Base-by-base conservation (phyloP, 176 grass and related monocot genomes). In the Typha latifolia region DNA sequence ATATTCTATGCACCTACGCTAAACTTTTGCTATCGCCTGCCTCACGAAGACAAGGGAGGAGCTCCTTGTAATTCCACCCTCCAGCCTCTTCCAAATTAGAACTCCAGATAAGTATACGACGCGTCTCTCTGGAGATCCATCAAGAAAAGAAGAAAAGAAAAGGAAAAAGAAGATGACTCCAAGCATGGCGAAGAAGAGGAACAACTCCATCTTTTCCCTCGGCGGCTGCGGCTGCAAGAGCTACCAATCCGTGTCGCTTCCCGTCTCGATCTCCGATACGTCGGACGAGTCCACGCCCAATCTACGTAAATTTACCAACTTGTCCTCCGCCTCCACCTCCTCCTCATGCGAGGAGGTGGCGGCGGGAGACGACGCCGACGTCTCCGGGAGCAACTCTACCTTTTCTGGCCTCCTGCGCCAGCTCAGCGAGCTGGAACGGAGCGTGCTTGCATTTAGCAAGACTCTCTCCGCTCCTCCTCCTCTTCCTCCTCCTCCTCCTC, bases 321-420 rank as follows among this genome's bases (percentile, higher is more conserved):
- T 20, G 66, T 18, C 55, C 12, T 12, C 84, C 82, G 12, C 18
- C 52, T 86, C 87, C 0, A 12, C 69, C 13, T 75, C 76, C 11
- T 76, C 67, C 12, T 22, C 4, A 10, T 29, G 48, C 49, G 57
- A 49, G 22, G 76, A 56, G 55, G 51, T 32, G n/a, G 69, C 24
- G 24, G 24, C 24, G 24, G 24, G 24, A 26, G 24, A 26, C 24
- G 24, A 26, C 24, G 24, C 61, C 59, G 79, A 66, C 6, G 49
- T 66, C 66, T 75, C 62, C 56, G 83, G 59, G 47, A 83, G 70
- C 80, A 86, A 83, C 52, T 80, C 80, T 6, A 86, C 83, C 70
- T 65, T 91, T 22, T 73, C 88, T n/a, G 63, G 80, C 61, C 88
- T 91, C 18, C 83, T 91, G 47, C 83, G 77, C 23, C 80, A 91